A percentile compares a stretch with the other conserved stretches of the same genome.
Evolutionary conservation across 208 protist genomes (phyloP).

Genomic region (Wallacemonas sp.): DNA sequence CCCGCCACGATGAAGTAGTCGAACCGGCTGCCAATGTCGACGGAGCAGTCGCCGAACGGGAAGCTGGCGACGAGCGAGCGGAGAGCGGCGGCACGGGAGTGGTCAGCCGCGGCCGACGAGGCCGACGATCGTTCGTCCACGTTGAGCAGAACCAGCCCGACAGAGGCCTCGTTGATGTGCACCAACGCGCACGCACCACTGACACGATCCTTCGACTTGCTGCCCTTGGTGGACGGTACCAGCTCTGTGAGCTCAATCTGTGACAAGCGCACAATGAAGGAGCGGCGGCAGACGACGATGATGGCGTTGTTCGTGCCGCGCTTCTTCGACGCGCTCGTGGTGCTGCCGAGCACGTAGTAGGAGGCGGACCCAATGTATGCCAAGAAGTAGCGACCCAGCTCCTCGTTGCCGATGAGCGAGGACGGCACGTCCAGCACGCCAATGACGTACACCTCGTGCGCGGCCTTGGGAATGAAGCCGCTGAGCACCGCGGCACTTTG

Average conservation of each 20-base stretch:
- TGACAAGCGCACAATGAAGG: slow-evolving; percentile 62
- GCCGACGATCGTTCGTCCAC: slow-evolving; percentile 24
- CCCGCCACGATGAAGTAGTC: slow-evolving; percentile 78
- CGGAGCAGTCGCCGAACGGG: slow-evolving; percentile 45
- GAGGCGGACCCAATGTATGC: slow-evolving; percentile 42
- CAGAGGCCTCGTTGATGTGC: slow-evolving; percentile 60
- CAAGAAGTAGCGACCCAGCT: slow-evolving; percentile 57
- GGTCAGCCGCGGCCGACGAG: slow-evolving; percentile 21
- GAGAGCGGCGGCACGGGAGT: slow-evolving; percentile 40
- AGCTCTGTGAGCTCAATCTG: slow-evolving; percentile 64
- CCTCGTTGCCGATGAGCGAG: slow-evolving; percentile 45
- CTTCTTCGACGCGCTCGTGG: slow-evolving; percentile 39
- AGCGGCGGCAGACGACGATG: slow-evolving; percentile 60
- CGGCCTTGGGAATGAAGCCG: slow-evolving; percentile 65
- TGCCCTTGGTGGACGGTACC: slow-evolving; percentile 18
- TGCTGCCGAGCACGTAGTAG: slow-evolving; percentile 61
- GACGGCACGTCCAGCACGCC: slow-evolving; percentile 59
- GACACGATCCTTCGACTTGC: slow-evolving; percentile 30
- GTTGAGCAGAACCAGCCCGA: slow-evolving; percentile 61
- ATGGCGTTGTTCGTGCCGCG: slow-evolving; percentile 49
- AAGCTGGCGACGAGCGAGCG: slow-evolving; percentile 56
- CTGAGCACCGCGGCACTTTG: slow-evolving; percentile 50
- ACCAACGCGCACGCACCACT: slow-evolving; percentile 40
- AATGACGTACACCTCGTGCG: slow-evolving; percentile 77
- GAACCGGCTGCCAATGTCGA: slow-evolving; percentile 66